Base-by-base conservation (phyloP, 345 rosid genomes). In the Euphorbia peplus region DNA sequence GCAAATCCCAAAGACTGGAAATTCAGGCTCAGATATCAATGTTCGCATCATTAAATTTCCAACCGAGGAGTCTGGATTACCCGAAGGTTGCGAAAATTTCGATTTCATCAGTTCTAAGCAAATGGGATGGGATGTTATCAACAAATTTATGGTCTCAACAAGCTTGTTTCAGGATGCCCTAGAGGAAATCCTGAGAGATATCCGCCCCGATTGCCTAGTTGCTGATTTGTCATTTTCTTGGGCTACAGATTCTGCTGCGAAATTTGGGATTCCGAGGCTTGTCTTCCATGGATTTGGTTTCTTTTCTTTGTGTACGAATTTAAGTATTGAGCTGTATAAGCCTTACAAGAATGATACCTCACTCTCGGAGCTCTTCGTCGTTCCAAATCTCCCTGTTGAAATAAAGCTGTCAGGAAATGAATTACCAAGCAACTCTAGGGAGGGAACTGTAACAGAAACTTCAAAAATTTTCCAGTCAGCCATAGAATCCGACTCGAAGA, bases 51-150 rank as follows among this genome's bases (percentile, higher is more conserved):
- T 59, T 4, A 48, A 19, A 16, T 47, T 69, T 44, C 66, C 73
- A 8, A 41, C 32, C 39, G 66, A 11, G 1, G 26, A 73, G 61
- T 77, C 73, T 0, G 83, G 85, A 1, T 42, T 84, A 57, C 88
- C 79, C 3, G 72, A 79, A 60, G 81, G 81, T 26, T 75, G 77
- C 18, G 63, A 71, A 50, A 63, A 52, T 18, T 7, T 41, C 2
- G 66, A 71, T n/a, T 53, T 50, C 6, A 18, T 60, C 56, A 69
- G 26, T 60, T 58, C 72, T 2, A 16, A 30, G 0, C 12, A 28
- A 1, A 18, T 50, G 22, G 62, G 41, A 29, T 16, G 41, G 3
- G 16, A 58, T 11, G 14, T 50, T 4, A 1, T 54, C 6, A 32
- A 32, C 37, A 32, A 32, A 32, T 32, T 32, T 6, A 2, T 32